These are phyloP conservation scores for Microbotryum intermedium DNA, from an alignment of 1,284 basidiomycete genomes.

Conservation along the genomic window DNA sequence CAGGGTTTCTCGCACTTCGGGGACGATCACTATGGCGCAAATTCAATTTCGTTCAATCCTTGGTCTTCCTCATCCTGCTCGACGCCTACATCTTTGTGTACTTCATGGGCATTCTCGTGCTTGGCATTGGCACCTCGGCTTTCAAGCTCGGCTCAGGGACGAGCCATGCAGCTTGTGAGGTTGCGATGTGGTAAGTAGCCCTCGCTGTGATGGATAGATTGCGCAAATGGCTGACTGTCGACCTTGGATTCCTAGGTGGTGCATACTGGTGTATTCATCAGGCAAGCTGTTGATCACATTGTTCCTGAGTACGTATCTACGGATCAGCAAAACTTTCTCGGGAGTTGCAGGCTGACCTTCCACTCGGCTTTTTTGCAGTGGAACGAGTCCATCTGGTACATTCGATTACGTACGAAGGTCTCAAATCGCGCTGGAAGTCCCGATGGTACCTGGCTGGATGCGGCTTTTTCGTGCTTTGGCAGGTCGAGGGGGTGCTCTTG, in stretches of 20 bases:
- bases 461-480: conserved; percentile 37
- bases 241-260: conserved; percentile 20
- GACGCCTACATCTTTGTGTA: too few species aligned
- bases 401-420: background rate
- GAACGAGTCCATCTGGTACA: conserved; percentile 41
- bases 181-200: conserved; percentile 38
- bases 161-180: conserved; percentile 36
- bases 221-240: background rate
- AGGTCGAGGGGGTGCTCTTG: conserved; percentile 38
- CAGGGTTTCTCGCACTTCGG: too few species aligned
- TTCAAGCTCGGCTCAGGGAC: conserved; percentile 4
- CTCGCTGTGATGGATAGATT: too few species aligned
- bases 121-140: conserved; percentile 41
- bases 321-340: too few species aligned
- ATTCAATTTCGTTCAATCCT: too few species aligned
- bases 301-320: conserved; percentile 1
- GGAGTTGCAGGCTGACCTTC: too few species aligned
- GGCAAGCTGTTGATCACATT: conserved; percentile 38
- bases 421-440: conserved; percentile 28
- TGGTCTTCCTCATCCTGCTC: too few species aligned
- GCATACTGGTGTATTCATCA: conserved; percentile 42
- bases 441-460: conserved; percentile 41
- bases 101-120: conserved; percentile 38
- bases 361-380: background rate
- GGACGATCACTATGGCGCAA: too few species aligned